These are phyloP conservation scores for Erucastrum elatum DNA, from an alignment of 345 rosid species.

Conservation along the genomic window DNA sequence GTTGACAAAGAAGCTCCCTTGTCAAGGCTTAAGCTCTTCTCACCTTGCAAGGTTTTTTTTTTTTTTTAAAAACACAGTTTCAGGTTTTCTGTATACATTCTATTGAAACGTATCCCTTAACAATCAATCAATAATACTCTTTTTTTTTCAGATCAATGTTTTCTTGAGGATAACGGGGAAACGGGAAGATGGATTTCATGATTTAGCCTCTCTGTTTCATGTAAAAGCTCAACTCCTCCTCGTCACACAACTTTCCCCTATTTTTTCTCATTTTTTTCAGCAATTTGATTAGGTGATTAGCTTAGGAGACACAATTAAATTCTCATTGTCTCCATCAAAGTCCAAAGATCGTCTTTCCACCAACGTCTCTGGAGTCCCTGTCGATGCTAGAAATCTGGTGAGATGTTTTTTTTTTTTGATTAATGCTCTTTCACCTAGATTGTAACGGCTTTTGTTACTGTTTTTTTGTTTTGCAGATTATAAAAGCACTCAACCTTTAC, in stretches of 20 bases:
- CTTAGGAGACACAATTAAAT: conserved; percentile 83
- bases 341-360: conserved; percentile 74
- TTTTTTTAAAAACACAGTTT: too few species aligned
- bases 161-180: conserved; percentile 86
- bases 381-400: conserved; percentile 71
- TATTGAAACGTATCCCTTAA: background rate
- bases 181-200: conserved; percentile 93
- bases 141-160: conserved; percentile 64
- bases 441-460: background rate
- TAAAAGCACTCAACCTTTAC: conserved; percentile 91
- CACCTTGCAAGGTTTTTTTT: conserved; percentile 83
- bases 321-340: conserved; percentile 84
- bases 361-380: conserved; percentile 80
- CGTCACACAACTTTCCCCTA: background rate
- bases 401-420: background rate
- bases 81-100: background rate
- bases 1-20: conserved; percentile 84
- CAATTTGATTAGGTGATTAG: conserved; percentile 63
- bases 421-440: background rate
- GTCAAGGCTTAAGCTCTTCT: conserved; percentile 87
- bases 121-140: background rate
- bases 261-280: background rate
- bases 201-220: conserved; percentile 93
- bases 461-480: conserved; percentile 54
- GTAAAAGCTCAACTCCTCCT: conserved; percentile 47